Evolutionary conservation across 163 green algal species (phyloP).

Genomic region (Volvox carteri): DNA sequence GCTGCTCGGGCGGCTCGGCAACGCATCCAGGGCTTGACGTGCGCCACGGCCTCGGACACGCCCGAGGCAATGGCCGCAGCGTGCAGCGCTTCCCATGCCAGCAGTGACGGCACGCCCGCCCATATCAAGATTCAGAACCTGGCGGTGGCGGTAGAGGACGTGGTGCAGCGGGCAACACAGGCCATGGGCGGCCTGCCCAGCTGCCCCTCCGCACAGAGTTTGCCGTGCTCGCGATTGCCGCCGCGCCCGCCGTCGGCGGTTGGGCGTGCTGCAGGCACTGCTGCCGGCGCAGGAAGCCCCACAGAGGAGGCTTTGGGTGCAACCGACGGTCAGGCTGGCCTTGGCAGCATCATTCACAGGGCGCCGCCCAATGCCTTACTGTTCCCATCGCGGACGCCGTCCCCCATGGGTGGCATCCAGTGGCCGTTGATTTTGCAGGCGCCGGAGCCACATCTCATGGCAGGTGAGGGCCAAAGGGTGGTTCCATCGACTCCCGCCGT

Average conservation of each 20-base stretch:
- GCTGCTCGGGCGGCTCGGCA: neutral
- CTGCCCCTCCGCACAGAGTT: neutral
- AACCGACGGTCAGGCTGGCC: slow-evolving; percentile 2
- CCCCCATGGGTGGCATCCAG: slow-evolving; percentile 23
- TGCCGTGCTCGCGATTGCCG: neutral
- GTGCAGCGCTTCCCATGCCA: neutral
- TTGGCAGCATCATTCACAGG: slow-evolving; percentile 21
- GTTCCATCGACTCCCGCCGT: no score
- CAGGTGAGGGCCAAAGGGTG: slow-evolving; percentile 1
- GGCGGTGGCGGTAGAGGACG: neutral
- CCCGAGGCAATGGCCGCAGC: neutral
- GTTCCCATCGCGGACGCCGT: slow-evolving; percentile 45
- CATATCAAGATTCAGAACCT: slow-evolving; percentile 43
- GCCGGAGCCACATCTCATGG: neutral
- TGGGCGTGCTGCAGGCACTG: neutral
- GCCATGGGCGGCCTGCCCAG: slow-evolving; percentile 19
- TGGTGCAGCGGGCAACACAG: slow-evolving; percentile 1
- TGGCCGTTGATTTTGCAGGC: neutral
- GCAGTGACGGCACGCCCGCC: slow-evolving; percentile 3
- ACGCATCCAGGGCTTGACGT: neutral
- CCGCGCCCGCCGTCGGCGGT: neutral
- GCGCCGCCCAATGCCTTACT: neutral
- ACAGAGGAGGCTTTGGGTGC: neutral
- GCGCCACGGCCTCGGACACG: neutral
- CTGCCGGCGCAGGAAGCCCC: neutral